Evolutionary conservation across 1,284 basidiomycete species (phyloP).

Genomic region (Cryptococcus depauperatus): DNA sequence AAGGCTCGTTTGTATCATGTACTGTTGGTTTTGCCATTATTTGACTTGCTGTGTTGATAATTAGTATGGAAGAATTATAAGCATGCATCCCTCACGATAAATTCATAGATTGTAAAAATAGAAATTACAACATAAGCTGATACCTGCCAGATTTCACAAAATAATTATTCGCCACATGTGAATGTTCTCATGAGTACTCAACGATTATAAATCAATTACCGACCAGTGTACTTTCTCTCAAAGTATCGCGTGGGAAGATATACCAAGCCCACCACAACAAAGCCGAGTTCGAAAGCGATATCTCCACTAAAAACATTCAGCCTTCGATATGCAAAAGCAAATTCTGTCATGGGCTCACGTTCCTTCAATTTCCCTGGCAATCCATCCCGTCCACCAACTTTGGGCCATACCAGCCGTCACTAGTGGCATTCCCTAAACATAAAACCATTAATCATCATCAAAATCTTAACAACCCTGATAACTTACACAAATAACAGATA

Average conservation of each 20-base stretch:
- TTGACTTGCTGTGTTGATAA: too few species aligned
- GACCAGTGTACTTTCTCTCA: slow-evolving; percentile 36
- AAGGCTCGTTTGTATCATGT: too few species aligned
- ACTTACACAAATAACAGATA: slow-evolving; percentile 29
- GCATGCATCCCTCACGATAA: too few species aligned
- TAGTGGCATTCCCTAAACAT: slow-evolving; percentile 35
- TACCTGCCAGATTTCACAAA: neutral
- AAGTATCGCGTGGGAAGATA: slow-evolving; percentile 33
- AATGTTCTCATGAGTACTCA: too few species aligned
- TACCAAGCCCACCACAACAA: slow-evolving; percentile 26
- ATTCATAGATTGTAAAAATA: too few species aligned
- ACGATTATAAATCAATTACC: slow-evolving; percentile 20
- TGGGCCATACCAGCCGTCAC: slow-evolving; percentile 40
- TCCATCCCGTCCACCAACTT: slow-evolving; percentile 45
- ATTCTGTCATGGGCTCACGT: slow-evolving; percentile 24
- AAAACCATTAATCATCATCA: neutral
- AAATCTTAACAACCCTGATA: too few species aligned
- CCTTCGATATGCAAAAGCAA: neutral
- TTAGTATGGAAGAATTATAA: too few species aligned
- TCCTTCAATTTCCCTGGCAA: slow-evolving; percentile 37
- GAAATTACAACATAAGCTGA: too few species aligned
- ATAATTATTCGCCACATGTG: too few species aligned
- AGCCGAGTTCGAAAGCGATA: slow-evolving; percentile 31
- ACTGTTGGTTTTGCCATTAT: too few species aligned
- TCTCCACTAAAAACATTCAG: slow-evolving; percentile 24